phyloP scores from a whole-genome alignment of 1,284 basidiomycete species.

The Leccinum pallidistipes region DNA sequence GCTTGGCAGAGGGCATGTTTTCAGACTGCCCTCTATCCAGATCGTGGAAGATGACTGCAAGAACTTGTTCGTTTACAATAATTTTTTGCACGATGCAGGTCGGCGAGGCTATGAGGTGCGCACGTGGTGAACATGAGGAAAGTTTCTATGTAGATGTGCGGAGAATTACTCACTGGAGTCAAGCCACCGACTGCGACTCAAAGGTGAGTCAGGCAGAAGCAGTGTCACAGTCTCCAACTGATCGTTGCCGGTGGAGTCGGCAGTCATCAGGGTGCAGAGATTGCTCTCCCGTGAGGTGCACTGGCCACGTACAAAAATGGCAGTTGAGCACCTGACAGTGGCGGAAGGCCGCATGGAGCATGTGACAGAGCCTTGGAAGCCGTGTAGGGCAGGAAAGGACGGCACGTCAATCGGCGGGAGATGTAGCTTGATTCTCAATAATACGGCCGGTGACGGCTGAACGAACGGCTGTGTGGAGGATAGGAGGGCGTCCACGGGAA shows the following conservation, averaged over 20 bases:
- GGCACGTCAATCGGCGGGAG: conserved; percentile 50
- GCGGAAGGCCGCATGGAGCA: conserved; percentile 52
- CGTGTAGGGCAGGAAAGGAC: conserved; percentile 52
- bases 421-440: conserved; percentile 50
- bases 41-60: conserved; percentile 66
- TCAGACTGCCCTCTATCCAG: conserved; percentile 54
- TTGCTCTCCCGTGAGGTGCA: conserved; percentile 53
- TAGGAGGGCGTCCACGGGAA: conserved; percentile 37
- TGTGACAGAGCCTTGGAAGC: conserved; percentile 59
- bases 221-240: conserved; percentile 44
- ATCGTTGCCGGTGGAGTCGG: conserved; percentile 40
- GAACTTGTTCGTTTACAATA: conserved; percentile 57
- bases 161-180: conserved; percentile 48
- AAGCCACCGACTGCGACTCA: conserved; percentile 62
- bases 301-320: conserved; percentile 50
- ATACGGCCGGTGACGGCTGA: conserved; percentile 30
- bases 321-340: conserved; percentile 60
- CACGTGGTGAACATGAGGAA: conserved; percentile 32
- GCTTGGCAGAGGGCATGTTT: conserved; percentile 54
- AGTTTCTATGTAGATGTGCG: conserved; percentile 15
- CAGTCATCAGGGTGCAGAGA: conserved; percentile 37
- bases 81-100: conserved; percentile 67
- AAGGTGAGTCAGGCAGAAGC: conserved; percentile 59
- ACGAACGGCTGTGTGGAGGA: conserved; percentile 31
- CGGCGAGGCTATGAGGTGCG: conserved; percentile 41